Evolutionary conservation across 2,329 filamentous ascomycete species (phyloP), one percentile per base, ranked within the genome.

Genomic region (Apiospora pterosperma): DNA sequence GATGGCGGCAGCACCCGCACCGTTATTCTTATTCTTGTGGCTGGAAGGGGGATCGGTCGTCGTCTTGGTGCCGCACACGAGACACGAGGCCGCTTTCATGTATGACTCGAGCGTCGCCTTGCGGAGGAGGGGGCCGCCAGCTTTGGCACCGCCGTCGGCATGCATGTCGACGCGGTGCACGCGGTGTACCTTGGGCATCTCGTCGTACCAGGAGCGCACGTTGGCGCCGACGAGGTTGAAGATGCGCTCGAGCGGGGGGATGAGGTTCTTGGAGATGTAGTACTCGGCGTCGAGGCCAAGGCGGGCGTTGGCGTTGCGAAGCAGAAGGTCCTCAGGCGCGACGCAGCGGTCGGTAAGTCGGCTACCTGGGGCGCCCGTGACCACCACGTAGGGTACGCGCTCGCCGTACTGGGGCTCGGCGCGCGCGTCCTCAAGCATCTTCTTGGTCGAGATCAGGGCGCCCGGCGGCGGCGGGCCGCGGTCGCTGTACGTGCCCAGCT

Each of bases 191-290:
- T 96, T 97, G 58, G 95, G 95, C 93, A 98, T 96, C 77, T 97
- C 93, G 68, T 97, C 93, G 73, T 93, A 98, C 96, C 96, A 99
- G 65, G 88, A 85, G 21, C 92, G 82, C 0, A 98, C 92, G 74
- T 96, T 97, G 36, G 93, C 96, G 7, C 96, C 96, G 2, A 98
- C 92, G 3, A 99, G 89, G 73, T 96, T 97, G 81, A 99, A 97
- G 69, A 99, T 97, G 34, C 96, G 90, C 77, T 98, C 95, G 0
- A 99, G 84, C 0, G 96, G 96, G 6, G 96, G 96, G 61, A 99
- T 96, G 10, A 99, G 75, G 74, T 97, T 98, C 80, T 97, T 98
- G 21, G 86, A 88, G 72, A 99, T 98, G 80, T 99, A 99, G 78
- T 99, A 99, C 70, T 97, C 93, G 0, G 94, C 90, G 73, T 99